phyloP scores from a whole-genome alignment of 495 filamentous ascomycete genomes.

The Copromyces sp. region DNA sequence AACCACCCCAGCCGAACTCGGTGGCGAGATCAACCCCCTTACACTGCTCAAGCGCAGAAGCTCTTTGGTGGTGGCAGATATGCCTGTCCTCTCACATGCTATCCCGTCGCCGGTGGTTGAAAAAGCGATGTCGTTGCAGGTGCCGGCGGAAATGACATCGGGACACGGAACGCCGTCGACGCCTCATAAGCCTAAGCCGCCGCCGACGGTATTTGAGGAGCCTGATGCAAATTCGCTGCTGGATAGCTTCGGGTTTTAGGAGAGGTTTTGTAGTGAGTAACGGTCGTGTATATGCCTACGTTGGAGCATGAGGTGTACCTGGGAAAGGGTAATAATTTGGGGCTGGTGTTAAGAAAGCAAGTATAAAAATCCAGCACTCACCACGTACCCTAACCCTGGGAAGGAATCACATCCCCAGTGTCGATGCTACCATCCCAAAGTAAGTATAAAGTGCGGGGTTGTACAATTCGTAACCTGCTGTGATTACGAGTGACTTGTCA shows the following conservation, averaged over 20 bases:
- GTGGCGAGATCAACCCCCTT: constrained; percentile 48
- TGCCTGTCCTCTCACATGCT: constrained; percentile 37
- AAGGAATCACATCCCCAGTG: neutral
- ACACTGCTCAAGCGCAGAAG: constrained; percentile 60
- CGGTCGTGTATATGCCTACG: neutral
- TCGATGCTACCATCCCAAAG: neutral
- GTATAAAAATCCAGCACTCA: neutral
- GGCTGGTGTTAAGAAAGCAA: neutral
- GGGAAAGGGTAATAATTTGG: neutral
- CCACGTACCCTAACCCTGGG: neutral
- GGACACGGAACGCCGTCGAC: constrained; percentile 40
- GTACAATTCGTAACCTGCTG: neutral
- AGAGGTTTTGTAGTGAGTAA: neutral
- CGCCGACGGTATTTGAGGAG: constrained; percentile 79
- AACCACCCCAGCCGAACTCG: constrained; percentile 16
- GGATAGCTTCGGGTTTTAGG: constrained; percentile 67
- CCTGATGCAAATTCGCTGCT: constrained; percentile 75
- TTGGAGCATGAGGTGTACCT: neutral
- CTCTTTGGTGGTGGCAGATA: constrained; percentile 72
- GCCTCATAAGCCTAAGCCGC: constrained; percentile 50
- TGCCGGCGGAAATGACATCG: constrained; percentile 38
- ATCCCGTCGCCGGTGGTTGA: constrained; percentile 23
- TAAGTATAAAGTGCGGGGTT: neutral
- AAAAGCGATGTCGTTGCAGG: constrained; percentile 30
- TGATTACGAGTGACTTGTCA: neutral